Base-by-base conservation (phyloP, 352 stramenopile genomes). In the Globisporangium yorkense region DNA sequence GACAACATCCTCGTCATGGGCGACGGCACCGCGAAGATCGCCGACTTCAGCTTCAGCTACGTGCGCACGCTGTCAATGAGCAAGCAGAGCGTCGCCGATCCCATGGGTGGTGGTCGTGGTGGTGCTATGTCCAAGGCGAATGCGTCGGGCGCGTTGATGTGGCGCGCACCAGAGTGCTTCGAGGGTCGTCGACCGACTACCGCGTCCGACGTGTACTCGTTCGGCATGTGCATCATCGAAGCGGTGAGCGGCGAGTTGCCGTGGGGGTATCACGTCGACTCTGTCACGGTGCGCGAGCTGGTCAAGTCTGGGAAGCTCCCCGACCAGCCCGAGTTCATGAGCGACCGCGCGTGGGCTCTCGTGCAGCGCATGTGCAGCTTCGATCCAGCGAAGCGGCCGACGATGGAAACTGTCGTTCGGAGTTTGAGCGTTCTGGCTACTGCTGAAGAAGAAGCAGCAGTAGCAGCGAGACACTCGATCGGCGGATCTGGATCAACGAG, bases 1-100 rank as follows among this genome's bases (percentile, higher is more conserved):
- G 74, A 69, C 48, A 93, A 93, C 66, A 60, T 60, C 54, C 54
- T 60, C 12, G 44, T 59, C 1, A 27, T 20, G 18, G 31, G 3
- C 0, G 44, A 43, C n/a, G 16, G 27, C 9, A 33, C 9, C 6
- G 54, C 40, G 5, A 59, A 59, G 43, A 13, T 59, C 15, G 44
- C 54, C 1, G 54, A 59, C 41, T 59, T 51, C 27, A 46, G 54
- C 18, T 50, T 52, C 21, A 52, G 41, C 43, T 37, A 41, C 18
- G 24, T 59, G 51, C 33, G 35, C 20, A 56, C 31, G 7, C 29
- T 53, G 27, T 53, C 47, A 1, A 13, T 8, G 27, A 53, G 47
- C 13, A 53, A 53, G 47, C 47, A 24, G n/a, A 31, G n/a, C 3
- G 37, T 5, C 35, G 10, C 35, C 8, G 35, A 13, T 41, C 35